Percentiles rank a stretch among this genome's conserved stretches.
phyloP scores from a whole-genome alignment of 2,329 filamentous ascomycete genomes.

The Acrodontium crateriforme region DNA sequence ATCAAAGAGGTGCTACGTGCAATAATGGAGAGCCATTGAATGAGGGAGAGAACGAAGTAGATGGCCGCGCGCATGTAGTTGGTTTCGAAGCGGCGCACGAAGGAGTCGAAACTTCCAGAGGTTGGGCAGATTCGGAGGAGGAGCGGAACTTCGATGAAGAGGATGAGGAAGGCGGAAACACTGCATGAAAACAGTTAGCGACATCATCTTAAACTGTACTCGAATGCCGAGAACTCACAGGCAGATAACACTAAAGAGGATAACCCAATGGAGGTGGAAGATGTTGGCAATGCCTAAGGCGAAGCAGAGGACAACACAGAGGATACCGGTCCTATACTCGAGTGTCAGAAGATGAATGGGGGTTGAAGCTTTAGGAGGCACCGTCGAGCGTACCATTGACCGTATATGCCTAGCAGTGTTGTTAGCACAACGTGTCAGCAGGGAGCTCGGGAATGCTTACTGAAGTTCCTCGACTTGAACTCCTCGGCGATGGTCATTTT shows the following conservation, averaged over 20 bases:
- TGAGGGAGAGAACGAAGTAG: slow-evolving; percentile 64
- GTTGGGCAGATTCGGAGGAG: slow-evolving; percentile 96
- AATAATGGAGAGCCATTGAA: slow-evolving; percentile 75
- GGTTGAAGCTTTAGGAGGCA: not conserved
- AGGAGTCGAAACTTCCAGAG: slow-evolving; percentile 71
- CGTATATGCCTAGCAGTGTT: slow-evolving; percentile 44
- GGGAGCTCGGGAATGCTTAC: slow-evolving; percentile 35
- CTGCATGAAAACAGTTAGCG: slow-evolving; percentile 15
- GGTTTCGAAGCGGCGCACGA: slow-evolving; percentile 83
- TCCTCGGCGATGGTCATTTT: slow-evolving; percentile 48
- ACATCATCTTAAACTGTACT: not conserved
- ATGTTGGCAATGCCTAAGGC: slow-evolving; percentile 57
- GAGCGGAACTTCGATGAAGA: slow-evolving; percentile 63
- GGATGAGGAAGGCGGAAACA: slow-evolving; percentile 34
- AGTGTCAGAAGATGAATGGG: no score
- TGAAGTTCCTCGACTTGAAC: slow-evolving; percentile 52
- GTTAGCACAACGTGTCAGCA: slow-evolving; percentile 2
- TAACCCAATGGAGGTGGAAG: slow-evolving; percentile 45
- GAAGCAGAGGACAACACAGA: slow-evolving; percentile 52
- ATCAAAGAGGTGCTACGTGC: slow-evolving; percentile 53
- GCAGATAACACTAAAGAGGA: slow-evolving; percentile 45
- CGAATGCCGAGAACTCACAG: slow-evolving; percentile 24
- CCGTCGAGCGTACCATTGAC: slow-evolving; percentile 52
- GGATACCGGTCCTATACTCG: slow-evolving; percentile 36
- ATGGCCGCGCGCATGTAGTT: slow-evolving; percentile 93